phyloP scores from a whole-genome alignment of 2,329 filamentous ascomycete genomes.

The Ramularia collo-cygni region DNA sequence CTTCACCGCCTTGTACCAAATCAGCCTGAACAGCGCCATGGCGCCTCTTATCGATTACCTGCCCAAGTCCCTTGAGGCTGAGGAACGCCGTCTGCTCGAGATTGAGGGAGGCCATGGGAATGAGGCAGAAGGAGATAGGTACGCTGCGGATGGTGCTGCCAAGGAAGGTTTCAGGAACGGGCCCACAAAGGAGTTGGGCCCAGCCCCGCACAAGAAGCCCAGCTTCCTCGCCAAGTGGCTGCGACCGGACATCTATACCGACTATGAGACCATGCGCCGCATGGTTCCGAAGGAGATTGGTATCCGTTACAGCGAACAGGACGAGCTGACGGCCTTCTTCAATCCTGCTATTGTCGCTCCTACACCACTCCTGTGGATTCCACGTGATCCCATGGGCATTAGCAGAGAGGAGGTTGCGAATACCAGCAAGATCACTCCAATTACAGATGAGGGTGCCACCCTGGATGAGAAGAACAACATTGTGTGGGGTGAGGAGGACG shows the following conservation, averaged over 20 bases:
- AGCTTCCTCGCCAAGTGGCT: conserved; percentile 62
- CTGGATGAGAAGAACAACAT: conserved; percentile 65
- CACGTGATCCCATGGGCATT: conserved; percentile 65
- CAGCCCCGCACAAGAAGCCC: conserved; percentile 42
- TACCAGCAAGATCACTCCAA: conserved; percentile 63
- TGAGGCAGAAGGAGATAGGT: conserved; percentile 18
- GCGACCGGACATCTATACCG: conserved; percentile 68
- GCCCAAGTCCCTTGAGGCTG: conserved; percentile 44
- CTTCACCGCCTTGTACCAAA: conserved; percentile 69
- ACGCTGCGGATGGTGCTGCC: conserved; percentile 21
- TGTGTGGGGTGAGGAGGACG: conserved; percentile 50
- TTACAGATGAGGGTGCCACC: conserved; percentile 70
- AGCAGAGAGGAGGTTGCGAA: conserved; percentile 71
- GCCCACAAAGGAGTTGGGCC: conserved; percentile 23
- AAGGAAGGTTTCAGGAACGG: conserved; percentile 17
- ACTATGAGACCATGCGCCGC: conserved; percentile 64
- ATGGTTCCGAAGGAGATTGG: conserved; percentile 57
- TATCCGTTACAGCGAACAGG: conserved; percentile 54
- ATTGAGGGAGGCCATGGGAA: conserved; percentile 26
- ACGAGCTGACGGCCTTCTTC: conserved; percentile 63
- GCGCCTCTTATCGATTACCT: conserved; percentile 71
- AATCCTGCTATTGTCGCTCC: conserved; percentile 61
- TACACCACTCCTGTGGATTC: conserved; percentile 75
- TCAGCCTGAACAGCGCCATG: conserved; percentile 66
- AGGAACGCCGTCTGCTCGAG: conserved; percentile 31